These are phyloP conservation scores for Fragaria vesca DNA, from an alignment of 306 rosid genomes.

Conservation along the genomic window DNA sequence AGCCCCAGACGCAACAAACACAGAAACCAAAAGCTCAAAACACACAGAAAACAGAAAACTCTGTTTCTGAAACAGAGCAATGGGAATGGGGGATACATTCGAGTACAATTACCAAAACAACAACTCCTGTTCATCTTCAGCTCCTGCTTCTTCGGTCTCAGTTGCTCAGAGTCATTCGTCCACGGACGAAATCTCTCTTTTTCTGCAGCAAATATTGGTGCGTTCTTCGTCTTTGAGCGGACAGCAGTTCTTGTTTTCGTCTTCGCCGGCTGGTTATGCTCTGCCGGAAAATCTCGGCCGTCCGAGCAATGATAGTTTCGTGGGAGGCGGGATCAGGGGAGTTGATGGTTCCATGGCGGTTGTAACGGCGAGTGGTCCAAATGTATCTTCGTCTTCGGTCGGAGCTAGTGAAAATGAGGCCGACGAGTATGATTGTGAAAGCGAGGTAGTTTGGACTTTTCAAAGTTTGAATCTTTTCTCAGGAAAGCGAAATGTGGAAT, in stretches of 20 bases:
- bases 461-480: slow-evolving; percentile 10
- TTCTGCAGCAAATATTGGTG: slow-evolving; percentile 79
- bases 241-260: slow-evolving; percentile 13
- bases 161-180: slow-evolving; percentile 36
- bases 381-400: slow-evolving; percentile 54
- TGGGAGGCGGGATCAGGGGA: slow-evolving; percentile 46
- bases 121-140: slow-evolving; percentile 27
- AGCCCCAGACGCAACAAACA: slow-evolving; percentile 5
- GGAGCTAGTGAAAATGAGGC: slow-evolving; percentile 54
- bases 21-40: slow-evolving; percentile 9
- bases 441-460: slow-evolving; percentile 51
- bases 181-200: slow-evolving; percentile 82
- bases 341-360: slow-evolving; percentile 36
- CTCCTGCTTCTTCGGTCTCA: slow-evolving; percentile 19
- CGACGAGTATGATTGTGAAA: slow-evolving; percentile 86
- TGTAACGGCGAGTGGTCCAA: slow-evolving; percentile 22
- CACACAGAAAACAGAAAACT: neutral
- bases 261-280: slow-evolving; percentile 30
- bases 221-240: slow-evolving; percentile 49
- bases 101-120: slow-evolving; percentile 32
- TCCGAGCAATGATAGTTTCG: slow-evolving; percentile 13
- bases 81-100: slow-evolving; percentile 47
- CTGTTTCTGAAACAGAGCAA: slow-evolving; percentile 3
- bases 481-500: neutral
- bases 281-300: slow-evolving; percentile 25